Evolutionary conservation across 495 filamentous ascomycete genomes (phyloP).

Genomic region (Thozetella sp.): DNA sequence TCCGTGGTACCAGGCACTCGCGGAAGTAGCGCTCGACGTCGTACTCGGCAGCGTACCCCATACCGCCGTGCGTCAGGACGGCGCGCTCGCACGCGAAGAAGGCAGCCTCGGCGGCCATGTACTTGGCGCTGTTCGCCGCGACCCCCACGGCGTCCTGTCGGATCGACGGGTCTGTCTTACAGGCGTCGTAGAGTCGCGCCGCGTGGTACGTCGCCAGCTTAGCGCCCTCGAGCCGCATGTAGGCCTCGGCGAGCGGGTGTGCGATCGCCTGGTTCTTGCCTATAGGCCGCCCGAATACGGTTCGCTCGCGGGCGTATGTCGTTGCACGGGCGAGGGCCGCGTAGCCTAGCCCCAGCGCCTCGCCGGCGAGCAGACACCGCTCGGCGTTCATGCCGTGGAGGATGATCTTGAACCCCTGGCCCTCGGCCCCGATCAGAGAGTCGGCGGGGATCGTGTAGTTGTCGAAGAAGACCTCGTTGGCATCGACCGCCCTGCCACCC

Average conservation of each 20-base stretch:
- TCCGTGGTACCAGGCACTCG: constrained; percentile 73
- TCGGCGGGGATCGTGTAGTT: constrained; percentile 64
- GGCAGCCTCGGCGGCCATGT: constrained; percentile 77
- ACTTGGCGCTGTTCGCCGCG: constrained; percentile 77
- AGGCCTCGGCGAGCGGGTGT: constrained; percentile 73
- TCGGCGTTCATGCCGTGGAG: constrained; percentile 87
- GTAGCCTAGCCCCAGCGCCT: constrained; percentile 78
- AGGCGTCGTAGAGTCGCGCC: constrained; percentile 68
- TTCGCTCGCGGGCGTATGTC: constrained; percentile 66
- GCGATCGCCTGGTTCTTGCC: constrained; percentile 76
- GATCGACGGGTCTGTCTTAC: constrained; percentile 52
- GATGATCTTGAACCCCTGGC: constrained; percentile 74
- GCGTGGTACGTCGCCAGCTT: constrained; percentile 81
- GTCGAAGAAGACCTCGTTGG: constrained; percentile 85
- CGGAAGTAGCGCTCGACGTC: constrained; percentile 78
- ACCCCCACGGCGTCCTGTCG: constrained; percentile 68
- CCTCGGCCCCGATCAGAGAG: constrained; percentile 67
- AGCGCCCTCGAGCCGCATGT: constrained; percentile 79
- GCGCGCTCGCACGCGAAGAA: constrained; percentile 74
- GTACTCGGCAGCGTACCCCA: constrained; percentile 80
- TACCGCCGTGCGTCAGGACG: constrained; percentile 69
- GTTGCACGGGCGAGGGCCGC: constrained; percentile 67
- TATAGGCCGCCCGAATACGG: constrained; percentile 72
- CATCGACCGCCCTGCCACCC: constrained; percentile 78
- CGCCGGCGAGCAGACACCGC: constrained; percentile 73